phyloP scores from a whole-genome alignment of 2,329 filamentous ascomycete genomes.

The Penicillium sp. region DNA sequence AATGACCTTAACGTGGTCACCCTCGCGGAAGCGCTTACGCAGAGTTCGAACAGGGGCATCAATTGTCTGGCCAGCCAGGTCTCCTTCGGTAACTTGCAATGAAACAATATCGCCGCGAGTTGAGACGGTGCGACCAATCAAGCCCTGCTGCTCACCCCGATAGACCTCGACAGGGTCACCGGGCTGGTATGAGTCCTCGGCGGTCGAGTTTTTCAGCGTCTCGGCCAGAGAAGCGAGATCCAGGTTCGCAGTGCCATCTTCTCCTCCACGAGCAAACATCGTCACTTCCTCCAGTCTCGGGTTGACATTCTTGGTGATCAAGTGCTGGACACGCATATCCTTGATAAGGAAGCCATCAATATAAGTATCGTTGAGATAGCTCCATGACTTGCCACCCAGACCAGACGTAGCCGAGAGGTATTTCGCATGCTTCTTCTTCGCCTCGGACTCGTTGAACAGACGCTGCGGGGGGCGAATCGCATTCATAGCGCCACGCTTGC shows the following conservation, averaged over 20 bases:
- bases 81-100: conserved; percentile 78
- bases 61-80: conserved; percentile 76
- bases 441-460: conserved; percentile 89
- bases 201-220: conserved; percentile 80
- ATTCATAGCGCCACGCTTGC: conserved; percentile 65
- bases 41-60: conserved; percentile 90
- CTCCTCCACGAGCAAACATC: conserved; percentile 82
- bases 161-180: conserved; percentile 97
- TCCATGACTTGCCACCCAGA: conserved; percentile 68
- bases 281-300: conserved; percentile 93
- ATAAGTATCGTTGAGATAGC: conserved; percentile 84
- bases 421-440: conserved; percentile 77
- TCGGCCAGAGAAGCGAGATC: conserved; percentile 88
- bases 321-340: conserved; percentile 83
- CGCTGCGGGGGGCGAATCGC: conserved; percentile 78
- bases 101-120: conserved; percentile 92
- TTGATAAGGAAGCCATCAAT: conserved; percentile 91
- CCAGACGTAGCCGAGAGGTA: conserved; percentile 55
- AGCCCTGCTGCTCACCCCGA: conserved; percentile 89
- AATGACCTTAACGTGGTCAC: conserved; percentile 98
- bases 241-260: conserved; percentile 90
- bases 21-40: conserved; percentile 86
- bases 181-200: conserved; percentile 79
- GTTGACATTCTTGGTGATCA: conserved; percentile 86
- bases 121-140: conserved; percentile 79